Percentiles rank a stretch among this genome's conserved stretches.
Evolutionary conservation across 352 stramenopile genomes (phyloP).

Genomic region (Pythium scleroteichum): DNA sequence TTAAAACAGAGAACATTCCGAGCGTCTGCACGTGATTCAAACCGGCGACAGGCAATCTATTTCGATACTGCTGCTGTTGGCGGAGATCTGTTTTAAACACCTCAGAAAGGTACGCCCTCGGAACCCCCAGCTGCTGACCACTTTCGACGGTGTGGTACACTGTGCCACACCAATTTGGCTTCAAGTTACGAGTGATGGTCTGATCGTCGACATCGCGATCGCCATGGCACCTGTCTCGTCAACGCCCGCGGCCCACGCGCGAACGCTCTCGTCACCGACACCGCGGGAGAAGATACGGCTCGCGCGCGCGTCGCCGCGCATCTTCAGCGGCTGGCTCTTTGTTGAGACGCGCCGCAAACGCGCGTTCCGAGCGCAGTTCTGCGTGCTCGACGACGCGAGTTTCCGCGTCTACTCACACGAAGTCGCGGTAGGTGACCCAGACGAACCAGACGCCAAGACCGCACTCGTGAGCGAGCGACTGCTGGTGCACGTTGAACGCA

Average conservation of each 20-base stretch:
- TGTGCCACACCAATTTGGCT: conserved; percentile 25
- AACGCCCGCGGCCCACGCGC: neutral
- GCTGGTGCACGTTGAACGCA: conserved; percentile 36
- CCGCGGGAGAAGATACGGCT: conserved; percentile 14
- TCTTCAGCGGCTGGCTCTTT: conserved; percentile 42
- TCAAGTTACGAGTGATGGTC: conserved; percentile 39
- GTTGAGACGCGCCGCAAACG: conserved; percentile 35
- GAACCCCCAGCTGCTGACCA: conserved; percentile 11
- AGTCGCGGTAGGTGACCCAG: conserved; percentile 9
- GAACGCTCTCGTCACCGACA: conserved; percentile 20
- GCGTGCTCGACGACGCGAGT: conserved; percentile 38
- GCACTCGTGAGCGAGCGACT: conserved; percentile 10
- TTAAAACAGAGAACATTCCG: conserved; percentile 30
- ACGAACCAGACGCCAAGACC: neutral
- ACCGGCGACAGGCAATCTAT: too few relatives aligned
- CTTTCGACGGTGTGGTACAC: conserved; percentile 10
- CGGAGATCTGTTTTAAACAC: conserved; percentile 20
- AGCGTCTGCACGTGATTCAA: neutral
- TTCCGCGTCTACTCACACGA: conserved; percentile 29
- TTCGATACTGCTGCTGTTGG: too few relatives aligned
- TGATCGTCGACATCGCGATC: neutral
- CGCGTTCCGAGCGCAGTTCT: conserved; percentile 43
- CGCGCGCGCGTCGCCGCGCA: neutral
- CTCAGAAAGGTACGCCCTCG: neutral
- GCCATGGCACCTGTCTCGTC: neutral